Percentiles rank a stretch among this genome's conserved stretches.
Evolutionary conservation across 2,329 filamentous ascomycete species (phyloP).

Genomic region (Dactylonectria macrodidyma): DNA sequence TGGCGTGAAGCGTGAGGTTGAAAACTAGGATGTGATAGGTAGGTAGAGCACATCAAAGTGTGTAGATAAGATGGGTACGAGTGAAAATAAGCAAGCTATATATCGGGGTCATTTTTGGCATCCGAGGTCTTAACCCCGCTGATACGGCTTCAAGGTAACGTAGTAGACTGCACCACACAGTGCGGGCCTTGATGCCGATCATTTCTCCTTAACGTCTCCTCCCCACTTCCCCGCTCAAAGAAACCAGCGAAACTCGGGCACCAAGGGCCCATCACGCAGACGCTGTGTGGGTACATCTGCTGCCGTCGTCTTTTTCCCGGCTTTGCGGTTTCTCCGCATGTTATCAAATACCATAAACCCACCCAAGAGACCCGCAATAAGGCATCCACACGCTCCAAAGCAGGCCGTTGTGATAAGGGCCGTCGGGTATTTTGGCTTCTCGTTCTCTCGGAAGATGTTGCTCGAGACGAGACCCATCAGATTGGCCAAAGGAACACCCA

Average conservation of each 20-base stretch:
- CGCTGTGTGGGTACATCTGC: conserved; percentile 2
- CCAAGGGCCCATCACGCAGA: background rate
- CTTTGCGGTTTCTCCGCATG: conserved; percentile 1
- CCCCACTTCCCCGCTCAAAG: too few species aligned
- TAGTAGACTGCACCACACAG: too few species aligned
- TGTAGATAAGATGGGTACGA: too few species aligned
- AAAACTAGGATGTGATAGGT: too few species aligned
- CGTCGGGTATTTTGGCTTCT: conserved; percentile 76
- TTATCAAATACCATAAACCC: conserved; percentile 73
- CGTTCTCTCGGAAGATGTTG: conserved; percentile 77
- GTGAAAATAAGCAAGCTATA: too few species aligned
- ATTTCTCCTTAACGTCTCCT: too few species aligned
- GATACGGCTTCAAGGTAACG: too few species aligned
- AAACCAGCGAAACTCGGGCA: conserved; percentile 6
- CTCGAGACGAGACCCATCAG: conserved; percentile 72
- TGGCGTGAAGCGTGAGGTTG: too few species aligned
- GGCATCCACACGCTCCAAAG: conserved; percentile 73
- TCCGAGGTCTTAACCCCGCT: too few species aligned
- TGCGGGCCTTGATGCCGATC: too few species aligned
- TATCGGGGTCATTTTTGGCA: too few species aligned
- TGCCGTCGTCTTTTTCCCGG: background rate
- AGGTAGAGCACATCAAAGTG: too few species aligned
- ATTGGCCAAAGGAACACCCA: conserved; percentile 79
- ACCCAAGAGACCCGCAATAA: conserved; percentile 69
- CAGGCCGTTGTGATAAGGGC: conserved; percentile 76